These are phyloP conservation scores for Colletotrichum echinochloae DNA, from an alignment of 2,329 filamentous ascomycete genomes.

Conservation along the genomic window DNA sequence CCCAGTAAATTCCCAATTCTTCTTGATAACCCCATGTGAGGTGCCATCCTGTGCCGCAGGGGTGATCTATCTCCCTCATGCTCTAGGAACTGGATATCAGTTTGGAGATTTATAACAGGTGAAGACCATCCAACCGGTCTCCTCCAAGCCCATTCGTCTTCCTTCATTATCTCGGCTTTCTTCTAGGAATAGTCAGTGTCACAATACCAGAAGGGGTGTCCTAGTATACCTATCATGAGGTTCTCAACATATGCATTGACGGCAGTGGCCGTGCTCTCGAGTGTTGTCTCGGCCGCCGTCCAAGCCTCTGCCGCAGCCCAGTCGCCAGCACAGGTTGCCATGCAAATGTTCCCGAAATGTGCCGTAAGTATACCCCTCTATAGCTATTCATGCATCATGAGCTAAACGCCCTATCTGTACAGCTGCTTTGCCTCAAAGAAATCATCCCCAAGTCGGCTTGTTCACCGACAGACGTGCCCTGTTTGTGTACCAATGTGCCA, in stretches of 20 bases:
- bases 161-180: background rate
- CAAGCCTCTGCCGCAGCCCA: background rate
- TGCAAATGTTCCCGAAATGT: background rate
- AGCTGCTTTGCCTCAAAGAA: background rate
- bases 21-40: background rate
- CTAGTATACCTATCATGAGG: background rate
- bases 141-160: background rate
- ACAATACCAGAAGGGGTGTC: background rate
- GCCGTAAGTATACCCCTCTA: background rate
- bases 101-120: background rate
- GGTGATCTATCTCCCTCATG: background rate
- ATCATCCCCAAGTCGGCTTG: background rate
- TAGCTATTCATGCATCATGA: background rate
- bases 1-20: background rate
- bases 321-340: background rate
- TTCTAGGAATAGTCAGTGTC: background rate
- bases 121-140: background rate
- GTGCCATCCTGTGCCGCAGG: background rate
- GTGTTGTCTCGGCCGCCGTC: background rate
- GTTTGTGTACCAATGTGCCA: background rate
- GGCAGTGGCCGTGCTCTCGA: background rate
- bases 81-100: background rate
- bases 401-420: background rate
- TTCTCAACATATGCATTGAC: background rate
- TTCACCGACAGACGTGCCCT: background rate